Evolutionary conservation across 345 rosid genomes (phyloP), one percentile per base, ranked within the genome.

Genomic region (Draba incana): DNA sequence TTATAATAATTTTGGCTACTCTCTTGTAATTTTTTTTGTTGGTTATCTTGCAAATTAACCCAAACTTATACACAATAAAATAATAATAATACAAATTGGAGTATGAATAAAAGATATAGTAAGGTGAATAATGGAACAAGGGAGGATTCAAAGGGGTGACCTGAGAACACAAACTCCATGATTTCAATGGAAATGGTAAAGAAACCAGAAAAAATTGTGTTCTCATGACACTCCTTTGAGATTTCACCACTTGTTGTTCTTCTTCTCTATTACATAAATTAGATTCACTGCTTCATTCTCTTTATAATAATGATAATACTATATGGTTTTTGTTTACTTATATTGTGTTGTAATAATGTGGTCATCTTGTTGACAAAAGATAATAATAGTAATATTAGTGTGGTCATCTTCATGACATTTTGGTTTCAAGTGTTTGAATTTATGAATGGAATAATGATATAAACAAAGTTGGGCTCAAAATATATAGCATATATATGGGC

Each of bases 91-190:
- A 41, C 3, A 30, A 2, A 45, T 3, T 54, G 23, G 57, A 54
- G 11, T 23, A 62, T 23, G 48, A 50, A 51, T 9, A 0, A 61
- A 50, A 31, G 16, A 30, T 12, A 15, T 4, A 25, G 37, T 39
- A 41, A 44, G 37, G 30, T 62, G 28, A 44, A 42, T 30, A 20
- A 14, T 39, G 12, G n/a, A 65, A 42, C 41, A 43, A 25, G 31
- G 15, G 62, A 31, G 66, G 66, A 66, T 43, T 66, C 77, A 35
- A 73, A 66, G 72, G 77, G 77, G 77, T 72, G 77, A 73, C 77
- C 71, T 65, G 77, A 66, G 71, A 73, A 73, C 71, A 73, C 61
- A 66, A 58, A 57, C 66, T 51, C 66, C 0, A 48, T 64, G 49
- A 46, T 71, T 46, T 71, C 53, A 50, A 0, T 23, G 10, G 14